A percentile compares a stretch with the other conserved stretches of the same genome.
Evolutionary conservation across 2,329 filamentous ascomycete species (phyloP).

Genomic region (Coniochaeta pulveracea): DNA sequence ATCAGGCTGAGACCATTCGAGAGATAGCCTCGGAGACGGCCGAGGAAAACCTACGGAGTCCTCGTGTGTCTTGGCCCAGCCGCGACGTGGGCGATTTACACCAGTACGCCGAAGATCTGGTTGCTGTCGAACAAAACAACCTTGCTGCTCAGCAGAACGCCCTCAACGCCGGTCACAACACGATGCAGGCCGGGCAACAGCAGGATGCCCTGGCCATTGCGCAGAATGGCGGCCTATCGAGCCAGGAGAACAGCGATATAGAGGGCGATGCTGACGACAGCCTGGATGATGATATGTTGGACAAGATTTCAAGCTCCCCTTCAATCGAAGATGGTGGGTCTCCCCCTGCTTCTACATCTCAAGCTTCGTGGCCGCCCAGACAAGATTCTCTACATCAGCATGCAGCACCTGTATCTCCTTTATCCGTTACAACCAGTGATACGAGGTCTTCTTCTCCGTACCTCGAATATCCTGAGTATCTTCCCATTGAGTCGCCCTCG

Average conservation of each 20-base stretch:
- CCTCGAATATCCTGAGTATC: slow-evolving; percentile 23
- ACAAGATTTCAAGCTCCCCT: slow-evolving; percentile 96
- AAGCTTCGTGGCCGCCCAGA: slow-evolving; percentile 1
- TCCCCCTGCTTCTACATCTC: slow-evolving; percentile 25
- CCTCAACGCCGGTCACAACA: slow-evolving; percentile 13
- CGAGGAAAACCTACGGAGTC: slow-evolving; percentile 58
- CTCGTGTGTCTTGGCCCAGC: slow-evolving; percentile 43
- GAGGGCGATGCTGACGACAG: slow-evolving; percentile 62
- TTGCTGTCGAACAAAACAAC: slow-evolving; percentile 26
- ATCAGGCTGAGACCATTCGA: slow-evolving; percentile 77
- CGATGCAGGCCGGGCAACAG: slow-evolving; percentile 25
- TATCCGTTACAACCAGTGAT: slow-evolving; percentile 20
- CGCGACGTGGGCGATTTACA: slow-evolving; percentile 28
- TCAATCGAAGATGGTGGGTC: slow-evolving; percentile 98
- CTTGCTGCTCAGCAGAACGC: slow-evolving; percentile 18
- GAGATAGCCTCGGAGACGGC: slow-evolving; percentile 67
- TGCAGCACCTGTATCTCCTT: slow-evolving; percentile 12
- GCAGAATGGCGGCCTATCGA: slow-evolving; percentile 46
- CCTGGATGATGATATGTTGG: slow-evolving; percentile 88
- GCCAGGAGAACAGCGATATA: slow-evolving; percentile 40
- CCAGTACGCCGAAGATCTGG: slow-evolving; percentile 33
- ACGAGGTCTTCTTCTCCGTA: slow-evolving; percentile 30
- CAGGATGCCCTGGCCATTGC: slow-evolving; percentile 49
- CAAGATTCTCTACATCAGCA: slow-evolving; percentile 13
- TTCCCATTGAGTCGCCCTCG: slow-evolving; percentile 15